Percentiles rank a stretch among this genome's conserved stretches.
Evolutionary conservation across 805 yeast species (phyloP).

Genomic region (Kuraishia floccosa): DNA sequence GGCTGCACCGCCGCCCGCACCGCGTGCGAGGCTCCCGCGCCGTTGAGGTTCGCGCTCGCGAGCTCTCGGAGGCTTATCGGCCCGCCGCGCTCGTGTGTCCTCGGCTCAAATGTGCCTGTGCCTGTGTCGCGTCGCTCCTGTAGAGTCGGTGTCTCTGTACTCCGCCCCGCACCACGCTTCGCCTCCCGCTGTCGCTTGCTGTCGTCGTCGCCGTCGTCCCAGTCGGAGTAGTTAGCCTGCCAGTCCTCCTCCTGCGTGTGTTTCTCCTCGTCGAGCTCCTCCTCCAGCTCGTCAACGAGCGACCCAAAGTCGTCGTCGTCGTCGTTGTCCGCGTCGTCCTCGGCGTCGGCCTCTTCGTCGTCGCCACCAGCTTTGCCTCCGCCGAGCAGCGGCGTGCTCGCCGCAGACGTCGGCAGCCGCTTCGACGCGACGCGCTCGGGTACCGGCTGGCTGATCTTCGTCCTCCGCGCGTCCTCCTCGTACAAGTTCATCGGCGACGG

Average conservation of each 20-base stretch:
- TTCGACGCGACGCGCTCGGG: background rate
- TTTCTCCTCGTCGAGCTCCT: background rate
- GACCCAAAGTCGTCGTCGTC: conserved; percentile 2
- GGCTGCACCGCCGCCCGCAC: too few species aligned
- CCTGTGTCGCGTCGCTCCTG: too few species aligned
- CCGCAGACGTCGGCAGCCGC: background rate
- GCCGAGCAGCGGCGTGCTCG: background rate
- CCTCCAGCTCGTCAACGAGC: conserved; percentile 2
- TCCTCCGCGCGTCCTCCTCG: too few species aligned
- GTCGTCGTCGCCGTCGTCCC: conserved; percentile 3
- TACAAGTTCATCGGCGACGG: too few species aligned
- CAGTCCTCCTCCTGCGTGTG: conserved; percentile 2
- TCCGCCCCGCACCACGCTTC: background rate
- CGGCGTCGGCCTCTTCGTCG: background rate
- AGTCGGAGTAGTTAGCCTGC: conserved; percentile 2
- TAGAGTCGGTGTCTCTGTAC: too few species aligned
- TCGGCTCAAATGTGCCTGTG: too few species aligned
- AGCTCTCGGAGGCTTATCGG: too few species aligned
- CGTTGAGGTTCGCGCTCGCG: too few species aligned
- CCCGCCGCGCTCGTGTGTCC: too few species aligned
- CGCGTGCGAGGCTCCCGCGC: too few species aligned
- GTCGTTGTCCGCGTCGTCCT: background rate
- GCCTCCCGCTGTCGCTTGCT: background rate
- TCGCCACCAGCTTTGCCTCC: background rate
- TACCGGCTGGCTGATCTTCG: too few species aligned